Evolutionary conservation across 345 rosid genomes (phyloP).

Genomic region (Murraya paniculata): DNA sequence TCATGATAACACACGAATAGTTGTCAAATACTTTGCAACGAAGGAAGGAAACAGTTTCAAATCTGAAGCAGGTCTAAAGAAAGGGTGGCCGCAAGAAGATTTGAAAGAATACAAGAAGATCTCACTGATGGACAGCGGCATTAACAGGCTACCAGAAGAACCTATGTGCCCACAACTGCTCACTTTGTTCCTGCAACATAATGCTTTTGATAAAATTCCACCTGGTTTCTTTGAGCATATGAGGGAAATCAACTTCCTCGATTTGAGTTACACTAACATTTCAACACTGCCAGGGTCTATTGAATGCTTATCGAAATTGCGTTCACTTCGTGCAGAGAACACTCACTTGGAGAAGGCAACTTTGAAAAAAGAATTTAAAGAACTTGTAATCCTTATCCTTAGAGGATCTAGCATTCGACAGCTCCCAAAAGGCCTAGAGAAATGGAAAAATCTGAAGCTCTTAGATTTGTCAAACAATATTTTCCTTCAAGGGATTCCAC

Average conservation of each 20-base stretch:
- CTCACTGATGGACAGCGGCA: background rate
- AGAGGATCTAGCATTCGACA: constrained; percentile 6
- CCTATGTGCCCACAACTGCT: constrained; percentile 25
- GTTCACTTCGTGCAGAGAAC: constrained; percentile 19
- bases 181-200: constrained; percentile 5
- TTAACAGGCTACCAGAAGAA: constrained; percentile 16
- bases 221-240: constrained; percentile 19
- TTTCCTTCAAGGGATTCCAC: constrained; percentile 23
- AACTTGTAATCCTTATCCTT: constrained; percentile 30
- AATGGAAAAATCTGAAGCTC: constrained; percentile 17
- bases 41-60: background rate
- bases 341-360: constrained; percentile 14
- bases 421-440: constrained; percentile 26
- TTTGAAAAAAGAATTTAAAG: constrained; percentile 20
- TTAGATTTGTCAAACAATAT: constrained; percentile 25
- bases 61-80: constrained; percentile 6
- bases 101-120: constrained; percentile 7
- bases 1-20: background rate
- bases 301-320: constrained; percentile 7
- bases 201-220: constrained; percentile 1
- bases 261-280: constrained; percentile 8
- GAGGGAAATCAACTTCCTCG: constrained; percentile 22
- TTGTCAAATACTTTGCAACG: background rate
- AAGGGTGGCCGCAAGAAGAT: constrained; percentile 1
- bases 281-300: constrained; percentile 16